Base-by-base conservation (phyloP, 768 basidiomycete genomes). In the Boletus patriciae region DNA sequence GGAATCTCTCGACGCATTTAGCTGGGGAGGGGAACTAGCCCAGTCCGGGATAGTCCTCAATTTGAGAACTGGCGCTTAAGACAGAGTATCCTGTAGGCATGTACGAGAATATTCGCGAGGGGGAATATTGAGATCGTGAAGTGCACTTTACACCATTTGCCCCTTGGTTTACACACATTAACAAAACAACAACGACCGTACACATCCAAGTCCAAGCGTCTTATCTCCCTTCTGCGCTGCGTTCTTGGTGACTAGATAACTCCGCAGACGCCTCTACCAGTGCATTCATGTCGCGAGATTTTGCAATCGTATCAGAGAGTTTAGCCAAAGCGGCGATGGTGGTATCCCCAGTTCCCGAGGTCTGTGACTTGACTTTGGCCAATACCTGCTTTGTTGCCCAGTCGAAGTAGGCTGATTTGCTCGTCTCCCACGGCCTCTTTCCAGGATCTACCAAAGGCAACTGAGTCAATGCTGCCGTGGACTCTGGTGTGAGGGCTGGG, bases 401-500 rank as follows among this genome's bases (percentile, higher is more conserved):
- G 57, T 84, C 84, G 6, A 87, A 66, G 69, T 94, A 94, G 6
- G 89, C 91, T 2, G 80, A 78, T 66, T 82, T 81, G 68, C 81
- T 84, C 37, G 83, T 81, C 73, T 93, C 90, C 91, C 92, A 94
- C 11, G 80, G 80, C 40, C 85, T 81, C 68, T 90, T 90, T 1
- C 88, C 85, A 0, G 85, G 82, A 55, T 85, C 82, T 4, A 77
- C 63, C 25, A 74, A 66, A 4, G 66, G 69, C 16, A 62, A 25
- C 31, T 62, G 65, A 25, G 69, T 69, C 45, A 76, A 58, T 40
- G 77, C 71, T 34, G 76, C 64, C 23, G 77, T 69, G 11, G 75
- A 67, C 25, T 77, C 69, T 9, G 79, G 63, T 4, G 76, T 73
- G 42, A 80, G 73, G 2, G 75, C 64, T 3, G 85, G 81, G 6